These are phyloP conservation scores for Tylopilus vinaceipallidus DNA, from an alignment of 768 basidiomycete genomes.

Conservation along the genomic window DNA sequence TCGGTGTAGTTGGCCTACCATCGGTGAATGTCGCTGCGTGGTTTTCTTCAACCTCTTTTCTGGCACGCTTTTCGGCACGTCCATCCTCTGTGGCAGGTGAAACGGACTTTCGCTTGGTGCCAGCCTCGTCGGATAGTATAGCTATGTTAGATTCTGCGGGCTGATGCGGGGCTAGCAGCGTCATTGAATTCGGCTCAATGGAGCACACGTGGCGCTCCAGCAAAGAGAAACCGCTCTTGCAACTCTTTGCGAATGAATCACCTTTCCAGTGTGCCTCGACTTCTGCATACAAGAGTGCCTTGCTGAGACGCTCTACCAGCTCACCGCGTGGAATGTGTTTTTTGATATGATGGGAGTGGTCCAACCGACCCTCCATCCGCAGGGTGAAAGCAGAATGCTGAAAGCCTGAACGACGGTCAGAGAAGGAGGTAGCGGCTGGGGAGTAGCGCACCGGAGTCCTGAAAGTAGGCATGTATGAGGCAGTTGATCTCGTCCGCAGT, in stretches of 20 bases:
- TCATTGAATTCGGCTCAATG: conserved; percentile 37
- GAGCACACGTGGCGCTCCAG: conserved; percentile 74
- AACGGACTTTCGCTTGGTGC: conserved; percentile 52
- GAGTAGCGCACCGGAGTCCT: conserved; percentile 65
- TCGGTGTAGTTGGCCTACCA: conserved; percentile 24
- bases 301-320: conserved; percentile 75
- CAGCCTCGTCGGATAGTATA: conserved; percentile 19
- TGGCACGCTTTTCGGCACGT: conserved; percentile 63
- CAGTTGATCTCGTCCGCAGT: conserved; percentile 84
- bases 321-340: conserved; percentile 82
- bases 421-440: neutral
- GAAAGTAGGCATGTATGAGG: conserved; percentile 79
- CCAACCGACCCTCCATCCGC: conserved; percentile 69
- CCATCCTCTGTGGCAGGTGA: conserved; percentile 43
- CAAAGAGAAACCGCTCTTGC: conserved; percentile 72
- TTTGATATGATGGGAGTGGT: conserved; percentile 62
- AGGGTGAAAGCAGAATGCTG: conserved; percentile 81
- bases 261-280: conserved; percentile 81
- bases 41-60: conserved; percentile 45
- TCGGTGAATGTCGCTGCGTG: conserved; percentile 41
- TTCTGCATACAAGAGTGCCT: conserved; percentile 77
- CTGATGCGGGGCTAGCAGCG: conserved; percentile 17
- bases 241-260: conserved; percentile 57
- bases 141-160: conserved; percentile 10
- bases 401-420: conserved; percentile 51